A percentile compares a stretch with the other conserved stretches of the same genome.
phyloP scores from a whole-genome alignment of 495 filamentous ascomycete genomes.

The Podospora fimiseda region DNA sequence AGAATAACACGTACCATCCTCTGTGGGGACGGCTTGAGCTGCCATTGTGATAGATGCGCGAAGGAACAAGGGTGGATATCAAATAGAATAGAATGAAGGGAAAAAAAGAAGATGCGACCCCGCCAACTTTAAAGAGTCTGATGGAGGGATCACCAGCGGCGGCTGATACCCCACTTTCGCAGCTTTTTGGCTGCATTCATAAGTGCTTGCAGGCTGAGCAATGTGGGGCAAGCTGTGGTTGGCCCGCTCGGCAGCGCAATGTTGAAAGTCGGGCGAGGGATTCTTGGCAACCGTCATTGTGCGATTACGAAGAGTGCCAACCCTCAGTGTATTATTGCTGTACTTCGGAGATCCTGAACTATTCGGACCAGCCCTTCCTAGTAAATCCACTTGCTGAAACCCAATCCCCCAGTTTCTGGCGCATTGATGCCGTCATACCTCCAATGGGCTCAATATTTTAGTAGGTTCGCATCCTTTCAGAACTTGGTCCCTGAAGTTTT shows the following conservation, averaged over 20 bases:
- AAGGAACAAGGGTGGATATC: neutral
- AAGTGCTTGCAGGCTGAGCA: neutral
- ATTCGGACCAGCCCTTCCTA: neutral
- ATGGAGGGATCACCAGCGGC: conserved; percentile 9
- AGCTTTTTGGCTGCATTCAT: neutral
- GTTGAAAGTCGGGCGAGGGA: too few relatives aligned
- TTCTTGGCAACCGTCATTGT: too few relatives aligned
- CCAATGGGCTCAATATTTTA: neutral
- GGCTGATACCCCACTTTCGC: neutral
- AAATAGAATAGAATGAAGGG: neutral
- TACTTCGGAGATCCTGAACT: neutral
- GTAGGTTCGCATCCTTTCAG: conserved; percentile 3
- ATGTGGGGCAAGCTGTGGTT: neutral
- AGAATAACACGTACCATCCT: conserved; percentile 38
- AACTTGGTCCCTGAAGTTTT: too few relatives aligned
- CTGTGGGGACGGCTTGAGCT: conserved; percentile 34
- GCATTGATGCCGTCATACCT: neutral
- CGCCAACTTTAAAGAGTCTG: conserved; percentile 1
- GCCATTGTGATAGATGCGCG: conserved; percentile 30
- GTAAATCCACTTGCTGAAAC: neutral
- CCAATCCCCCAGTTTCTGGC: neutral
- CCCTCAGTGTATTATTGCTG: neutral
- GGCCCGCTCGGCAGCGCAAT: too few relatives aligned
- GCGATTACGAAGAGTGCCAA: too few relatives aligned
- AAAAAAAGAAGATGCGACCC: neutral